These are phyloP conservation scores for Cerrena zonata DNA, from an alignment of 1,284 basidiomycete species.

Conservation along the genomic window DNA sequence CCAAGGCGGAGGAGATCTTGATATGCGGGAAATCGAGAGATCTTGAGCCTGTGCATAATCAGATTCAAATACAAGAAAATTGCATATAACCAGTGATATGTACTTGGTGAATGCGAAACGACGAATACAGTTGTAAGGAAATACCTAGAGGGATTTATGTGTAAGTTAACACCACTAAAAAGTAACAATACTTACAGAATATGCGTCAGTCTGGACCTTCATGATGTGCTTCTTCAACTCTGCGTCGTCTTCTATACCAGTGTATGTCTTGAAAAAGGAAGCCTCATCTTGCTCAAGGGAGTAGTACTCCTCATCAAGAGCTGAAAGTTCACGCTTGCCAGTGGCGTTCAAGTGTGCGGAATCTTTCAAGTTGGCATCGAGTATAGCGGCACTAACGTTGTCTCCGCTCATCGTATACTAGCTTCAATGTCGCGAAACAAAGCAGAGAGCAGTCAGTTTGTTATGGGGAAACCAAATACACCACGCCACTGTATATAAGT, in stretches of 20 bases:
- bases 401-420: too few relatives aligned
- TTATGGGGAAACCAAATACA: too few relatives aligned
- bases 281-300: conserved; percentile 25
- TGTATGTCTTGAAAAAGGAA: conserved; percentile 35
- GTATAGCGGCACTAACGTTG: too few relatives aligned
- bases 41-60: conserved; percentile 19
- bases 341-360: too few relatives aligned
- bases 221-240: conserved; percentile 42
- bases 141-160: conserved; percentile 20
- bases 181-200: conserved; percentile 25
- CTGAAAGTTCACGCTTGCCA: neutral
- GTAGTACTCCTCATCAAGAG: conserved; percentile 18
- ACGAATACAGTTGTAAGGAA: conserved; percentile 38
- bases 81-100: conserved; percentile 18
- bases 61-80: conserved; percentile 13
- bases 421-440: too few relatives aligned
- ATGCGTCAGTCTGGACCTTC: conserved; percentile 39
- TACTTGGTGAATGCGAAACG: conserved; percentile 38
- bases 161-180: neutral
- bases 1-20: conserved; percentile 35
- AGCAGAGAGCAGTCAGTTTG: too few relatives aligned
- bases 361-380: too few relatives aligned
- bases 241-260: conserved; percentile 35
- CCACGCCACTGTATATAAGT: too few relatives aligned
- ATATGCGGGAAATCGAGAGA: conserved; percentile 41